Evolutionary conservation across 2,329 filamentous ascomycete species (phyloP).

Genomic region (Macrophomina pseudophaseolina): DNA sequence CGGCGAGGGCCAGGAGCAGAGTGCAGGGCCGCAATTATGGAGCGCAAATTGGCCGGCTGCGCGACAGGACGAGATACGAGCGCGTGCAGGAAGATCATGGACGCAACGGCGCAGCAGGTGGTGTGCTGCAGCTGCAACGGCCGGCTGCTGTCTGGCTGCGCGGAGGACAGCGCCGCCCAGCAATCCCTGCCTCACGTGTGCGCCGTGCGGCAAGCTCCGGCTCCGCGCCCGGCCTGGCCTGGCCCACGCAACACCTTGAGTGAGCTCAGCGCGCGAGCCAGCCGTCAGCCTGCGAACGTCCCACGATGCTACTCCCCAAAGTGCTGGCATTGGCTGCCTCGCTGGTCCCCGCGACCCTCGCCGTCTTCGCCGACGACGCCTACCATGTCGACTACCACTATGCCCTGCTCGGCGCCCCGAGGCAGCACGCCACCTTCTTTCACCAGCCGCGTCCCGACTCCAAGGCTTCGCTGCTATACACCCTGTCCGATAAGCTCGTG

Average conservation of each 20-base stretch:
- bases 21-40: background rate
- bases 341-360: conserved; percentile 60
- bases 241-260: conserved; percentile 3
- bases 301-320: conserved; percentile 45
- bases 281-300: conserved; percentile 17
- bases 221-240: background rate
- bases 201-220: conserved; percentile 11
- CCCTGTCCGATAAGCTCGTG: conserved; percentile 81
- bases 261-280: conserved; percentile 15
- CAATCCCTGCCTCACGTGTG: conserved; percentile 18
- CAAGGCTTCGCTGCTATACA: conserved; percentile 88
- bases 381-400: conserved; percentile 93
- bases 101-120: conserved; percentile 18
- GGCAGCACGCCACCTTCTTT: conserved; percentile 88
- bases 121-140: conserved; percentile 21
- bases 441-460: conserved; percentile 82
- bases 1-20: background rate
- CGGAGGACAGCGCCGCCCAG: background rate
- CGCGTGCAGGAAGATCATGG: conserved; percentile 21
- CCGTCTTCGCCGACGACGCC: conserved; percentile 89
- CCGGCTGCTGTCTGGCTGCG: background rate
- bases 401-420: conserved; percentile 82
- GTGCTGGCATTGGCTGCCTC: conserved; percentile 43
- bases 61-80: conserved; percentile 2
- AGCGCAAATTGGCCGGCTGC: conserved; percentile 14